Evolutionary conservation across 2,329 filamentous ascomycete species (phyloP), one percentile per base, ranked within the genome.

Genomic region (Colletotrichum sp.): DNA sequence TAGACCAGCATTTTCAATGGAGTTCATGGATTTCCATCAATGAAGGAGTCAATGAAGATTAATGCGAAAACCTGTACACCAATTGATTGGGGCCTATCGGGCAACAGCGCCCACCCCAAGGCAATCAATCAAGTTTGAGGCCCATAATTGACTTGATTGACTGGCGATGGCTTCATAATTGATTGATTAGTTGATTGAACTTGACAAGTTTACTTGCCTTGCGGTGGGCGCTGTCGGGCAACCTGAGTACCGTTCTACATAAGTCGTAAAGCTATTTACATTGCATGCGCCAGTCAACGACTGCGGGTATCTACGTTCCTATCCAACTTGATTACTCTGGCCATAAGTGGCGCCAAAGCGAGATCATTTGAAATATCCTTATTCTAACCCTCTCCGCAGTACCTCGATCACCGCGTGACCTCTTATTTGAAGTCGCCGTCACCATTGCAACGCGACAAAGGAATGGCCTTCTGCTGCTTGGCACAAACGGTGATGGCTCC

Each of bases 401-500:
- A 11, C 0, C 11, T 22, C 44, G 1, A 12, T n/a, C 0, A 19
- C n/a, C 0, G 19, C 19, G 11, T 48, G 0, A 48, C 2, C 44
- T 22, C 65, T 36, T 57, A 68, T 55, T 30, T 48, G 48, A 70
- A 70, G 15, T 61, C 25, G 0, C 68, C 68, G 2, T 19, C 19
- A 28, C 68, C 68, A 1, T 60, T 69, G 67, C 68, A 70, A 28
- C 68, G 68, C 0, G 55, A 44, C 0, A 70, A 3, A 22, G 68
- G 55, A 19, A 68, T 68, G 1, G 11, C 34, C 13, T 36, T 25
- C 34, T 70, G 68, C 57, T 52, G 36, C 57, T 70, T 63, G 55
- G 57, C 57, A 36, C 72, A 74, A 22, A 55, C 63, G 8, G 72
- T 60, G n/a, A 74, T 74, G 34, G 57, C 72, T 25, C 72, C 72